Percentiles rank a stretch among this genome's conserved stretches.
These are phyloP conservation scores for Setaria viridis DNA, from an alignment of 202 grass and related monocot species.

Conservation along the genomic window DNA sequence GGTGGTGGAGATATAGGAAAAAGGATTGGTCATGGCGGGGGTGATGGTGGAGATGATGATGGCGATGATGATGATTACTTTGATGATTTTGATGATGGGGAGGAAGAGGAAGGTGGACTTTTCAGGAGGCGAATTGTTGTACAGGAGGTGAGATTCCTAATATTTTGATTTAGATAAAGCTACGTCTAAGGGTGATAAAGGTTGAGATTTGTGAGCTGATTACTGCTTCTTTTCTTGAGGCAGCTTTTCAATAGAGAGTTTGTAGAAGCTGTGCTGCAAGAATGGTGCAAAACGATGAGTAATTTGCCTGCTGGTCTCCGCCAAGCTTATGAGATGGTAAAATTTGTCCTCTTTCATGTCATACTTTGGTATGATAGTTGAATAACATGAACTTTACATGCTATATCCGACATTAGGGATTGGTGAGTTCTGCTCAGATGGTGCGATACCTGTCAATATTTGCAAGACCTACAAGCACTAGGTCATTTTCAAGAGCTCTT, in stretches of 20 bases:
- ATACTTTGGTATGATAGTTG: constrained; percentile 35
- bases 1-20: constrained; percentile 96
- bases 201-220: constrained; percentile 35
- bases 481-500: constrained; percentile 81
- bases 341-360: constrained; percentile 23
- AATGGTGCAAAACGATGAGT: constrained; percentile 90
- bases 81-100: constrained; percentile 93
- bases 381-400: constrained; percentile 45
- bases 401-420: constrained; percentile 66
- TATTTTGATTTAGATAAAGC: constrained; percentile 32
- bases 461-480: constrained; percentile 82
- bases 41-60: constrained; percentile 95
- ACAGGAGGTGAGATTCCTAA: constrained; percentile 73
- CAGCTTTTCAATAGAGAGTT: constrained; percentile 96
- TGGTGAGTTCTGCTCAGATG: constrained; percentile 95
- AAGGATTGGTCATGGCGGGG: constrained; percentile 88
- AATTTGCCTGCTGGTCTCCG: constrained; percentile 85
- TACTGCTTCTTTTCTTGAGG: constrained; percentile 41
- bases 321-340: constrained; percentile 97
- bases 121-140: constrained; percentile 83
- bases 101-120: constrained; percentile 85
- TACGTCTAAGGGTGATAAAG: constrained; percentile 5
- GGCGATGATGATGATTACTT: constrained; percentile 98
- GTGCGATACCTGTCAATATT: constrained; percentile 81
- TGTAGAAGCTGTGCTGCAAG: constrained; percentile 93